Conservation (phyloP, 2,329 filamentous ascomycete species). For the Stemphylium lycopersici region DNA sequence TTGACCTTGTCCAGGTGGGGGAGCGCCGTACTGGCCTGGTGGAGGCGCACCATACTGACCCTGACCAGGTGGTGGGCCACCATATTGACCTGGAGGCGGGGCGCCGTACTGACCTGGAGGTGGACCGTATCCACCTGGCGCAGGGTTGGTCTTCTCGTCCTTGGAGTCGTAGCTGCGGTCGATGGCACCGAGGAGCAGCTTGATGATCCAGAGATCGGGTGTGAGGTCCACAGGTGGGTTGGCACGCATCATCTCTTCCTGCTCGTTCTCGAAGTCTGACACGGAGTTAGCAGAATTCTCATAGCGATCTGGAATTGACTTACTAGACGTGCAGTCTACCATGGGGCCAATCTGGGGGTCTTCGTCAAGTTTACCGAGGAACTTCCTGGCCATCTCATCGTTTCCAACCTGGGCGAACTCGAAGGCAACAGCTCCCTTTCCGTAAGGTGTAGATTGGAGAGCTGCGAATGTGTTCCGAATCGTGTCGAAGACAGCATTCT, state of each 20-base stretch:
- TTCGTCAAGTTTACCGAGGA: slow-evolving; percentile 68
- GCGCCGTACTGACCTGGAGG: slow-evolving; percentile 41
- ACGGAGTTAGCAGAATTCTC: slow-evolving; percentile 7
- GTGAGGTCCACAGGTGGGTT: slow-evolving; percentile 68
- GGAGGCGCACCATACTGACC: slow-evolving; percentile 29
- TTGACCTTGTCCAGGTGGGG: slow-evolving; percentile 21
- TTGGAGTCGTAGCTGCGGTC: slow-evolving; percentile 70
- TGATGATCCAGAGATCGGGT: slow-evolving; percentile 70
- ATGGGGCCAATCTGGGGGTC: slow-evolving; percentile 66
- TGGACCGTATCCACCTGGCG: slow-evolving; percentile 40
- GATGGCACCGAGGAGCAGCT: slow-evolving; percentile 71
- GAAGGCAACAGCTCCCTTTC: slow-evolving; percentile 66
- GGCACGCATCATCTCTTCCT: slow-evolving; percentile 68
- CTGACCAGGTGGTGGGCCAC: slow-evolving; percentile 21
- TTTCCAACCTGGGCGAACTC: slow-evolving; percentile 74
- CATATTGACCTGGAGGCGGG: slow-evolving; percentile 28
- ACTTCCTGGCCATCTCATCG: slow-evolving; percentile 67
- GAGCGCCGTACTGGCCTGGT: slow-evolving; percentile 20
- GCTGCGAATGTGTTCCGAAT: slow-evolving; percentile 62
- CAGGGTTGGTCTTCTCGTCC: slow-evolving; percentile 62
- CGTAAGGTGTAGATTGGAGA: slow-evolving; percentile 57
- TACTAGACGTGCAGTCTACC: slow-evolving; percentile 73
- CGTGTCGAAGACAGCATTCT: slow-evolving; percentile 62
- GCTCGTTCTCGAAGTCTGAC: slow-evolving; percentile 69
- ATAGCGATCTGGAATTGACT: slow-evolving; percentile 27